Conservation (phyloP, 2,329 filamentous ascomycete species). For the Nothopassalora personata region DNA sequence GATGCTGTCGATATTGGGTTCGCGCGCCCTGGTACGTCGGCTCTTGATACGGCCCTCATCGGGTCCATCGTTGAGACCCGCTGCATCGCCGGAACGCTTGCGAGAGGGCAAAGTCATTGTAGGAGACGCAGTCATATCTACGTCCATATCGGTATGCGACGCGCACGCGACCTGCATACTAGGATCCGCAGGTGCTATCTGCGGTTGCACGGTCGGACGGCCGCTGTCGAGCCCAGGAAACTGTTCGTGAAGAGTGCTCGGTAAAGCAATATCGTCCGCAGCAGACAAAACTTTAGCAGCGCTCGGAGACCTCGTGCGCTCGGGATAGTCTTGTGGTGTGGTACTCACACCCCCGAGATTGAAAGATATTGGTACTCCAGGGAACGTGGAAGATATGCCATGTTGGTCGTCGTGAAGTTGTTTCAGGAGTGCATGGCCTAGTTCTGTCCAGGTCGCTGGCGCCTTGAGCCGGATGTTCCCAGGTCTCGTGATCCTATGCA, state of each 20-base stretch:
- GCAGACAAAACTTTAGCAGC: background rate
- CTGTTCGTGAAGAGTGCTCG: constrained; percentile 23
- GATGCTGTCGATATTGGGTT: constrained; percentile 47
- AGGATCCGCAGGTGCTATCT: constrained; percentile 26
- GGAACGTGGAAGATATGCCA: constrained; percentile 14
- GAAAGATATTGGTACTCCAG: constrained; percentile 27
- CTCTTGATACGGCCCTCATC: constrained; percentile 56
- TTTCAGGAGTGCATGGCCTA: constrained; percentile 29
- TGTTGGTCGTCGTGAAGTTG: constrained; percentile 28
- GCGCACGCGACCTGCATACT: constrained; percentile 14
- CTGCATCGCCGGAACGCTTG: constrained; percentile 57
- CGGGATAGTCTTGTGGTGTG: background rate
- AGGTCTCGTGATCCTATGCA: background rate
- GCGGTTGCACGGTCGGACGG: constrained; percentile 28
- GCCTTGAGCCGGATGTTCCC: constrained; percentile 21
- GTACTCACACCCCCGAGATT: constrained; percentile 11
- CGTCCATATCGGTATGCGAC: constrained; percentile 25
- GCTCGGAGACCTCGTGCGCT: constrained; percentile 2
- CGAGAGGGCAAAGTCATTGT: constrained; percentile 41
- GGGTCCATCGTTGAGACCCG: constrained; percentile 52
- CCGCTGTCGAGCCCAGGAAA: constrained; percentile 32
- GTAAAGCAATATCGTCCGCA: constrained; percentile 2
- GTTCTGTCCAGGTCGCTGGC: constrained; percentile 30
- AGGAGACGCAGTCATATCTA: constrained; percentile 28
- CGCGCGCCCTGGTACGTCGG: constrained; percentile 56